A percentile compares a stretch with the other conserved stretches of the same genome.
phyloP scores from a whole-genome alignment of 179 eudicot species.

The Amaranthus tricolor region DNA sequence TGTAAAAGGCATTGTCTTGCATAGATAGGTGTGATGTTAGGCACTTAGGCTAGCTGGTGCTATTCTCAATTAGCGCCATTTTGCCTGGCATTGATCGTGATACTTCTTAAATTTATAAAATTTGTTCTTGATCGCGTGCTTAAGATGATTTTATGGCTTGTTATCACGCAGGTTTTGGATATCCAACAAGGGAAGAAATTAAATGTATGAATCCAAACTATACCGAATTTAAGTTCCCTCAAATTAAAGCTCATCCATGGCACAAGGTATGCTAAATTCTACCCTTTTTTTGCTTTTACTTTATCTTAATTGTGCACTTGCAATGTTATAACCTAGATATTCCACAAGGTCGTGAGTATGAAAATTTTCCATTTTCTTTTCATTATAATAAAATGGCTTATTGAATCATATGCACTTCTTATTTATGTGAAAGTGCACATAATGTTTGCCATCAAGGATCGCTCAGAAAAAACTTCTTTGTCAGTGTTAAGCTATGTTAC shows the following conservation, averaged over 20 bases:
- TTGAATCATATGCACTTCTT: not conserved
- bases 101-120: too few relatives aligned
- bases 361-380: not conserved
- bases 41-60: too few relatives aligned
- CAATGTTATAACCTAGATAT: conserved; percentile 50
- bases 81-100: too few relatives aligned
- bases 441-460: too few relatives aligned
- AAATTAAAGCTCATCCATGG: too few relatives aligned
- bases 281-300: not conserved
- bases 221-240: conserved; percentile 86
- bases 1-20: too few relatives aligned
- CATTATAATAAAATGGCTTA: not conserved
- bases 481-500: too few relatives aligned
- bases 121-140: too few relatives aligned
- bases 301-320: not conserved
- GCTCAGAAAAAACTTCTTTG: too few relatives aligned
- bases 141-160: not conserved
- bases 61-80: too few relatives aligned
- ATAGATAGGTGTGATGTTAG: too few relatives aligned
- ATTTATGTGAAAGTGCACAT: not conserved
- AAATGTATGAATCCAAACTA: conserved; percentile 96
- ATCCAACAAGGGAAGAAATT: conserved; percentile 91
- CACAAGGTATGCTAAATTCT: conserved; percentile 59
- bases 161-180: conserved; percentile 66
- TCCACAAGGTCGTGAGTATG: conserved; percentile 82